Base-by-base conservation (phyloP, 371 early-diverging fungal species). In the Enteropsectra breve region DNA sequence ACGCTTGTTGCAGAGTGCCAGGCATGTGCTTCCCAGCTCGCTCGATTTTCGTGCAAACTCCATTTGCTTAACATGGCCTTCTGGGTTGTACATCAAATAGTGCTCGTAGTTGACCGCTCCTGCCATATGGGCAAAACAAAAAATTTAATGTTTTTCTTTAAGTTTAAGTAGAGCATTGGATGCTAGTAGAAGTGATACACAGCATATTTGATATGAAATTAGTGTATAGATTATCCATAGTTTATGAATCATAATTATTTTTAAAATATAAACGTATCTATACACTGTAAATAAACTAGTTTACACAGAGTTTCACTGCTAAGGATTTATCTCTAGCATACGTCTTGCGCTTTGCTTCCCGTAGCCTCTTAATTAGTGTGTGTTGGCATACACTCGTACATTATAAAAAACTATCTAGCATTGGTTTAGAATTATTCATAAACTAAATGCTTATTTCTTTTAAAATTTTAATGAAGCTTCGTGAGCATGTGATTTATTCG, bases 21-120 rank as follows among this genome's bases (percentile, higher is more conserved):
- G 68, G 29, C 60, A 68, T 24, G 73, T 68, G 26, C 61, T 68
- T 23, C 80, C 80, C 33, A 77, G 73, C 38, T 69, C 68, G 23
- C 68, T 69, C 3, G 80, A 70, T 15, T 70, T 52, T 28, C 63
- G 48, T 2, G 74, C 63, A 37, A 58, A 73, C 30, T 72, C 71
- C 15, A 79, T 48, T 28, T 80, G 77, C 49, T 66, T 55, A 30
- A 79, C 60, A 57, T 68, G 69, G 34, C 80, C 80, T 61, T 79
- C 80, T 1, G 80, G 80, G 21, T 58, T 75, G 57, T 68, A 79
- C 61, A 77, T 69, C 23, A 53, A 63, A 32, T 68, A 60, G 58
- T 68, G 58, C 28, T 73, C 69, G 58, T 78, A 78, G 56, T 64
- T 59, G 46, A 62, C 64, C 5, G 56, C 53, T 28, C 60, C 66